Conservation (phyloP, 345 rosid genomes). For the Aurinia saxatilis region DNA sequence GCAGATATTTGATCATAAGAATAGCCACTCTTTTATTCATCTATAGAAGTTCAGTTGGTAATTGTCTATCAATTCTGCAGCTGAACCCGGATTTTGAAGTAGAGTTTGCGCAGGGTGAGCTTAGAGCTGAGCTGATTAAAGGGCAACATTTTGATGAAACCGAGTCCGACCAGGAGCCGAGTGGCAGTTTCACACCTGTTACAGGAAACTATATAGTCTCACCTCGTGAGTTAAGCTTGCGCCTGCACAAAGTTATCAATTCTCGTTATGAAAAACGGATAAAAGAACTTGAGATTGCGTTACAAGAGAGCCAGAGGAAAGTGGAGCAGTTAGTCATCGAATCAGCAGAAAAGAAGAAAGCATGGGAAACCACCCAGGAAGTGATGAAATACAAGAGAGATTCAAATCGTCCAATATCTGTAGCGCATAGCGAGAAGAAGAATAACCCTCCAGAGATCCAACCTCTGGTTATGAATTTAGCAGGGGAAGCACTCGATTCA, state of each 20-base stretch:
- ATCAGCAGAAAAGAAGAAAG: constrained; percentile 28
- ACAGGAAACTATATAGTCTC: constrained; percentile 63
- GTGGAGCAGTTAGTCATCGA: constrained; percentile 36
- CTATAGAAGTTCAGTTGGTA: neutral
- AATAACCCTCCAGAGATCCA: constrained; percentile 19
- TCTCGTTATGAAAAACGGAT: constrained; percentile 36
- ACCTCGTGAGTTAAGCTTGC: constrained; percentile 68
- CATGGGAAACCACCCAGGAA: constrained; percentile 23
- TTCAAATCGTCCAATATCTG: constrained; percentile 2
- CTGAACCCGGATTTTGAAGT: constrained; percentile 46
- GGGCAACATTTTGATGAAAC: constrained; percentile 19
- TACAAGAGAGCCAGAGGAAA: constrained; percentile 59
- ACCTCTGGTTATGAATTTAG: constrained; percentile 55
- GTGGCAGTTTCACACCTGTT: constrained; percentile 36
- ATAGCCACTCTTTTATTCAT: neutral
- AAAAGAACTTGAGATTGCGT: constrained; percentile 54
- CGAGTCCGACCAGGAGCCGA: constrained; percentile 37
- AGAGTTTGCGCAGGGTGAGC: constrained; percentile 60
- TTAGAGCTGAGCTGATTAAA: constrained; percentile 24
- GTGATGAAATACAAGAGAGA: constrained; percentile 7
- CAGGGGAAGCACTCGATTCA: constrained; percentile 67
- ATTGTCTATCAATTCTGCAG: constrained; percentile 36
- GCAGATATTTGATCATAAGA: neutral
- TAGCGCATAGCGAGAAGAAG: neutral
- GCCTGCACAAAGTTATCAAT: constrained; percentile 59